Conservation (phyloP, 2,329 filamentous ascomycete species). For the Aspergillus sp. region DNA sequence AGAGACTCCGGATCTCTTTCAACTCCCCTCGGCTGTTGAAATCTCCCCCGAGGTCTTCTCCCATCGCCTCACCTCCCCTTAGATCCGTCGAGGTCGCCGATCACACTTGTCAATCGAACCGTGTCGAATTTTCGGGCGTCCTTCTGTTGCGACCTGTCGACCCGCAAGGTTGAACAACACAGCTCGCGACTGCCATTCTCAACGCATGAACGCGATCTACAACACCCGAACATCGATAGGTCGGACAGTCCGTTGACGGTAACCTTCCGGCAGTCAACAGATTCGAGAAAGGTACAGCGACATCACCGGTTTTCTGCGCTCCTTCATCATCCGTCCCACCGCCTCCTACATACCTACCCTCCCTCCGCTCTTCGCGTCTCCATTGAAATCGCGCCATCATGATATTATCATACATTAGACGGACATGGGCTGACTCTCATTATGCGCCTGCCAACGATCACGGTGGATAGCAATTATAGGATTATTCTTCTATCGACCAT, state of each 20-base stretch:
- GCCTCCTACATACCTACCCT: constrained; percentile 2
- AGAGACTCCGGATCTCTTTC: background rate
- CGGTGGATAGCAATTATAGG: constrained; percentile 18
- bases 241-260: background rate
- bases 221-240: background rate
- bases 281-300: constrained; percentile 15
- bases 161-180: background rate
- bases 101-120: background rate
- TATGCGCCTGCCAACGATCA: constrained; percentile 20
- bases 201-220: background rate
- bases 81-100: background rate
- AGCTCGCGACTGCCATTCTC: background rate
- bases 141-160: background rate
- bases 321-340: constrained; percentile 5
- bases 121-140: background rate
- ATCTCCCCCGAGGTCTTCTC: background rate
- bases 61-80: background rate
- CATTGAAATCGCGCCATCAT: constrained; percentile 7
- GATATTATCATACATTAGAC: constrained; percentile 2
- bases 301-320: constrained; percentile 5
- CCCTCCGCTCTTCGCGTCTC: constrained; percentile 6
- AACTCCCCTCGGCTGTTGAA: background rate
- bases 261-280: background rate
- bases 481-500: constrained; percentile 5
- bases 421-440: constrained; percentile 20